Evolutionary conservation across 1,284 basidiomycete species (phyloP).

Genomic region (Hortiboletus rubellus): DNA sequence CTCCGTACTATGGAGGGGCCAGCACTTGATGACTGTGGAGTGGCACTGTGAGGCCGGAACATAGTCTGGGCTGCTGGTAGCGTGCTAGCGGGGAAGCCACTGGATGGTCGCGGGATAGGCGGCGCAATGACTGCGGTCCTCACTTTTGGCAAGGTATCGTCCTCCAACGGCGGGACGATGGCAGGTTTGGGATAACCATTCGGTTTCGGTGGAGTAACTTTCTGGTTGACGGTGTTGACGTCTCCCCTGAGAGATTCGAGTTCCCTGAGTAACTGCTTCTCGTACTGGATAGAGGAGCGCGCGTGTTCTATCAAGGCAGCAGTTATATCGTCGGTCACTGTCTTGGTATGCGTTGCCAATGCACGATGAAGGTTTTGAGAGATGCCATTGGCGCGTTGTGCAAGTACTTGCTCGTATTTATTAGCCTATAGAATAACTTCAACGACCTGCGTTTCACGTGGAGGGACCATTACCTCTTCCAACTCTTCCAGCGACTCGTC

Average conservation of each 20-base stretch:
- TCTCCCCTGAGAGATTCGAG: conserved; percentile 83
- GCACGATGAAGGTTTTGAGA: conserved; percentile 88
- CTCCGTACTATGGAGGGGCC: conserved; percentile 35
- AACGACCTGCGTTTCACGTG: conserved; percentile 8
- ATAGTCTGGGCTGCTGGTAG: conserved; percentile 19
- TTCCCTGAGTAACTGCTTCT: conserved; percentile 83
- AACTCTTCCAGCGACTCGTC: conserved; percentile 93
- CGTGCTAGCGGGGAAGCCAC: conserved; percentile 21
- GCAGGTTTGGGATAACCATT: conserved; percentile 59
- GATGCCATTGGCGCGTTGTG: conserved; percentile 82
- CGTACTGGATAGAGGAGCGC: conserved; percentile 86
- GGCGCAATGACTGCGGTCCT: conserved; percentile 32
- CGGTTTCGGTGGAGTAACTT: conserved; percentile 45
- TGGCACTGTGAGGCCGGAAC: conserved; percentile 26
- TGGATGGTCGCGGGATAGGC: conserved; percentile 20
- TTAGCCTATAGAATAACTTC: conserved; percentile 58
- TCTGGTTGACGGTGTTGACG: conserved; percentile 65
- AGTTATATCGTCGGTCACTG: conserved; percentile 87
- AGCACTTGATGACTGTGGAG: conserved; percentile 51
- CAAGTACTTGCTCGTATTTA: conserved; percentile 81
- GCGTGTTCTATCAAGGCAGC: conserved; percentile 88
- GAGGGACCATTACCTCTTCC: conserved; percentile 68
- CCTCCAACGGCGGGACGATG: conserved; percentile 63
- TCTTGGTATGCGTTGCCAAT: conserved; percentile 76
- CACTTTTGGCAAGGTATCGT: conserved; percentile 46